phyloP scores from a whole-genome alignment of 768 basidiomycete species.

The Tulasnella sp. region DNA sequence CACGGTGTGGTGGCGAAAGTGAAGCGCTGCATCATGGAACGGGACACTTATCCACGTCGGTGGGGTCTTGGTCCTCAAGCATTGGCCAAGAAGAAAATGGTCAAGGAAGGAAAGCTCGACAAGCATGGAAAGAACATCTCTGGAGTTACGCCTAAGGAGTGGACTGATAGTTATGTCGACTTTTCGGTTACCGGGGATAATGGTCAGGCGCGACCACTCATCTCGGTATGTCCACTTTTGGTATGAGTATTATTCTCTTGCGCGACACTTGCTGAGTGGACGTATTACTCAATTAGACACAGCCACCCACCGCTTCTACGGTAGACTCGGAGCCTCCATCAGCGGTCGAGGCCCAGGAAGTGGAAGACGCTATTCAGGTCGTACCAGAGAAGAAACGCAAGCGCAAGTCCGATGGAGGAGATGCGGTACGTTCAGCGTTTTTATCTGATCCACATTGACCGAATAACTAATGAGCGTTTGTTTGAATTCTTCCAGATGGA shows the following conservation, averaged over 20 bases:
- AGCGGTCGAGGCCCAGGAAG: conserved; percentile 40
- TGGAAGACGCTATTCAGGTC: conserved; percentile 49
- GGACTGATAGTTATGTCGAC: conserved; percentile 93
- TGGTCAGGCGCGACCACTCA: conserved; percentile 29
- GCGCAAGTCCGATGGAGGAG: conserved; percentile 49
- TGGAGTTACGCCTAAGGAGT: conserved; percentile 84
- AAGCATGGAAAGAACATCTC: conserved; percentile 91
- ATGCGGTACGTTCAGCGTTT: conserved; percentile 41
- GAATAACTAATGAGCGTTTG: neutral
- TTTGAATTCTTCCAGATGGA: conserved; percentile 43
- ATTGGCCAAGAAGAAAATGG: conserved; percentile 95
- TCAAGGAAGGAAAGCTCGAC: conserved; percentile 96
- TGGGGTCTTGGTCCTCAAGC: conserved; percentile 99
- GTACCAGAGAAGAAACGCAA: conserved; percentile 83
- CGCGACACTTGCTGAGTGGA: conserved; percentile 43
- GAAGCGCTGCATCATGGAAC: conserved; percentile 99
- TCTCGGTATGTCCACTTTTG: neutral
- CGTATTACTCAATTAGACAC: conserved; percentile 38
- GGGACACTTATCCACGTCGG: conserved; percentile 95
- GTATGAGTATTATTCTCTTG: conserved; percentile 50
- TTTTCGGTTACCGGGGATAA: conserved; percentile 67
- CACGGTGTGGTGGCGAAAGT: conserved; percentile 99
- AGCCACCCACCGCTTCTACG: conserved; percentile 34
- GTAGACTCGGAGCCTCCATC: conserved; percentile 40
- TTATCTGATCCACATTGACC: neutral